These are phyloP conservation scores for Haematococcus sp. DNA, from an alignment of 139 green algal genomes.

Conservation along the genomic window DNA sequence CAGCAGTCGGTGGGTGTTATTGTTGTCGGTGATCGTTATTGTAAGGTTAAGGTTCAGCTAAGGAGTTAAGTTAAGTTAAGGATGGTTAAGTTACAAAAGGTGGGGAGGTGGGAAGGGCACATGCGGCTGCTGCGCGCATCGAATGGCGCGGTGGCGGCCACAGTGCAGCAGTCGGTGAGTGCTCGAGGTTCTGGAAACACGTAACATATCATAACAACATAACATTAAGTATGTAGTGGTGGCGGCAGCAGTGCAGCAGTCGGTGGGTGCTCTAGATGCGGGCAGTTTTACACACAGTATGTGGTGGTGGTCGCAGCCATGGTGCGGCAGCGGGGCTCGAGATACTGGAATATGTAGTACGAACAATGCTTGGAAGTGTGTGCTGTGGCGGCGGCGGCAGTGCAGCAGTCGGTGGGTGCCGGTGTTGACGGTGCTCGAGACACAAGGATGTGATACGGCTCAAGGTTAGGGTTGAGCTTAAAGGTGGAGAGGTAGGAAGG, in stretches of 20 bases:
- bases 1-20: not conserved
- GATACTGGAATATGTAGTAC: constrained; percentile 19
- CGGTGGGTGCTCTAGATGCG: not conserved
- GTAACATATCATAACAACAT: no score
- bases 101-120: constrained; percentile 20
- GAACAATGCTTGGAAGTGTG: not conserved
- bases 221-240: not conserved
- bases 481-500: constrained; percentile 20
- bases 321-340: not conserved
- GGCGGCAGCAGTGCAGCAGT: constrained; percentile 1
- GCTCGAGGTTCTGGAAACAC: no score
- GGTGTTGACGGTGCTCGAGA: no score
- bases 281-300: no score
- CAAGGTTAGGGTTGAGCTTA: no score
- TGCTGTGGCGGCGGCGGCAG: constrained; percentile 1
- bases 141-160: constrained; percentile 13
- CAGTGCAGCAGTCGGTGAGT: constrained; percentile 9
- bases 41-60: no score
- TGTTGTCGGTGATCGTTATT: no score
- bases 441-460: no score
- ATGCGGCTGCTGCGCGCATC: constrained; percentile 18
- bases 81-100: no score
- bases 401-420: not conserved
- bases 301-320: not conserved
- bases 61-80: no score